Base-by-base conservation (phyloP, 148 eudicot species). In the Salicornia ramosissima region DNA sequence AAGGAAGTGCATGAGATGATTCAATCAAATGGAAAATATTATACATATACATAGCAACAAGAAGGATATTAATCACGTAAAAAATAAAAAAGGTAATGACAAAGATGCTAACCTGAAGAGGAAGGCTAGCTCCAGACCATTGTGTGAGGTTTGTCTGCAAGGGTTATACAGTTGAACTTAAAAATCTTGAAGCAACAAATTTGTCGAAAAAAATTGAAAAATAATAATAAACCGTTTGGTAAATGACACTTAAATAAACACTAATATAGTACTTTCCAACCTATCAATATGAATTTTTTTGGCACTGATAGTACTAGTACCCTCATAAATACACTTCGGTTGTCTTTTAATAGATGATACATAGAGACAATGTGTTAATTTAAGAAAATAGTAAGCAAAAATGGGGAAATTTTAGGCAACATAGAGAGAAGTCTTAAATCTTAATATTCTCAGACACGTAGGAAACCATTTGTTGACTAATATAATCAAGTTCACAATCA, bases 91-190 rank as follows among this genome's bases (percentile, higher is more conserved):
- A 25, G 21, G 47, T 8, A 3, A 64, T 43, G 36, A 54, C 33
- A n/a, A 43, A 43, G 22, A 26, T 43, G 68, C 89, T 69, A 80
- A 95, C 99, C 99, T 91, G 97, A 67, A 95, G 96, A 77, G 99
- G 99, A 71, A 95, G 83, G 69, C 96, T 95, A 68, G 99, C 93
- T 62, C 99, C 99, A 68, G 97, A 91, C 97, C 99, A 95, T 79
- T 89, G 97, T 0, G 99, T 95, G 57, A 95, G 97, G 86, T 86
- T 95, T 68, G 96, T 86, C 99, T 95, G 93, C 94, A 86, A 71
- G 55, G 24, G 69, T 45, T 18, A 78, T 61, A 64, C 62, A 67
- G 39, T 36, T 21, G 74, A 36, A 71, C 67, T 80, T 53, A 77
- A 71, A 53, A 69, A 45, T 40, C 6, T 69, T 43, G 26, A 45